These are phyloP conservation scores for Heterobasidion parviporum DNA, from an alignment of 1,284 basidiomycete species.

Conservation along the genomic window DNA sequence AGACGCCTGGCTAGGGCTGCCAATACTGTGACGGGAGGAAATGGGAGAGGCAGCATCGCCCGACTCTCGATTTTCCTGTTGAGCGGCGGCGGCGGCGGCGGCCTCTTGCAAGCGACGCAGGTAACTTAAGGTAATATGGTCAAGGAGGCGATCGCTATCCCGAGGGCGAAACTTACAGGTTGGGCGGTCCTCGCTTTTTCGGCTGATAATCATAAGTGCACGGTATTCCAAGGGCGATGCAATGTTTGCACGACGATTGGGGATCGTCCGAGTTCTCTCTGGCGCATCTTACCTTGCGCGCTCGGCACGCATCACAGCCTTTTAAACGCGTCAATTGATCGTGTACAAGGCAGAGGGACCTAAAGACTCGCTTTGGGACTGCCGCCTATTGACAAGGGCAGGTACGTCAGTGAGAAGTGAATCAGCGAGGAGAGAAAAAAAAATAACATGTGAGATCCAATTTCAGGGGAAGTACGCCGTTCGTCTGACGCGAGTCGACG, in stretches of 20 bases:
- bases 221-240: slow-evolving; percentile 70
- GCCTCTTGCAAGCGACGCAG: slow-evolving; percentile 73
- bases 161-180: slow-evolving; percentile 49
- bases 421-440: slow-evolving; percentile 9
- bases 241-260: slow-evolving; percentile 76
- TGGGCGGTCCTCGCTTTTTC: slow-evolving; percentile 85
- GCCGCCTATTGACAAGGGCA: slow-evolving; percentile 46
- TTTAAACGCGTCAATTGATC: slow-evolving; percentile 11
- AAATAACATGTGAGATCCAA: slow-evolving; percentile 16
- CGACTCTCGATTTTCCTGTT: slow-evolving; percentile 24
- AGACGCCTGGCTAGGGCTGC: slow-evolving; percentile 42
- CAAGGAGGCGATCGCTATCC: slow-evolving; percentile 5
- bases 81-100: slow-evolving; percentile 46
- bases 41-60: slow-evolving; percentile 40
- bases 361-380: slow-evolving; percentile 60
- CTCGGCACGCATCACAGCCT: slow-evolving; percentile 81
- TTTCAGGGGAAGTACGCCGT: neutral
- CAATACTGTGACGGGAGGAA: slow-evolving; percentile 29
- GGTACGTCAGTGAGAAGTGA: slow-evolving; percentile 13
- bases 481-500: neutral
- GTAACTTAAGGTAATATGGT: slow-evolving; percentile 37
- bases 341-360: slow-evolving; percentile 8
- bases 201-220: slow-evolving; percentile 90
- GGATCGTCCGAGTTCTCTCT: slow-evolving; percentile 69
- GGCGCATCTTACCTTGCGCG: slow-evolving; percentile 75